These are phyloP conservation scores for Brassica cretica DNA, from an alignment of 345 rosid species.

Conservation along the genomic window DNA sequence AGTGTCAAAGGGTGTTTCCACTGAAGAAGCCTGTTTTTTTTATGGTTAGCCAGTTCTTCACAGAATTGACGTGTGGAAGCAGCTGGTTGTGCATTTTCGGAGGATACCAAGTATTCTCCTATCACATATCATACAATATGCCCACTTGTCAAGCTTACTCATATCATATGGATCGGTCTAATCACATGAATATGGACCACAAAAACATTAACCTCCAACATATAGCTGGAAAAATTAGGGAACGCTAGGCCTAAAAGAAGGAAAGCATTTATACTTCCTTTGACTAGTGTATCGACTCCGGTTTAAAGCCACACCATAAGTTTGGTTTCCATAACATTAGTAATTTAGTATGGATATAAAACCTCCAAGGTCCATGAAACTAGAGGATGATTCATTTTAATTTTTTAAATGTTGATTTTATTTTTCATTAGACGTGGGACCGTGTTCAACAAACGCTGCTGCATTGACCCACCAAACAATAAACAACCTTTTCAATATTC, in stretches of 20 bases:
- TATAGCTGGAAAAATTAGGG: neutral
- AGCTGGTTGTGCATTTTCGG: no score
- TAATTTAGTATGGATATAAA: neutral
- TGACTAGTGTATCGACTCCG: neutral
- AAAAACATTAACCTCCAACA: neutral
- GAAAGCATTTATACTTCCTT: neutral
- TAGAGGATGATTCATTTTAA: neutral
- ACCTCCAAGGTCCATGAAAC: slow-evolving; percentile 2
- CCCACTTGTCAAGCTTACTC: neutral
- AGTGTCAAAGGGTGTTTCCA: no score
- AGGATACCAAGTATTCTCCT: no score
- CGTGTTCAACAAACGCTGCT: slow-evolving; percentile 13
- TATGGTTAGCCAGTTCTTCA: no score
- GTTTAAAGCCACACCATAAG: neutral
- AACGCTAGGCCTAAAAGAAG: neutral
- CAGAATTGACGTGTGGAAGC: no score
- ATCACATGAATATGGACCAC: neutral
- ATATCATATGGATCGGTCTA: neutral
- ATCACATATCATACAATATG: no score
- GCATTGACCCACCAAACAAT: slow-evolving; percentile 20
- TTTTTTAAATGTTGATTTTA: neutral
- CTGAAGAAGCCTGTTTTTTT: neutral
- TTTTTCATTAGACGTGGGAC: slow-evolving; percentile 13
- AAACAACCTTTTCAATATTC: neutral
- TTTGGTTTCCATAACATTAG: neutral